A percentile compares a stretch with the other conserved stretches of the same genome.
phyloP scores from a whole-genome alignment of 768 basidiomycete genomes.

The Pleurotus giganteus region DNA sequence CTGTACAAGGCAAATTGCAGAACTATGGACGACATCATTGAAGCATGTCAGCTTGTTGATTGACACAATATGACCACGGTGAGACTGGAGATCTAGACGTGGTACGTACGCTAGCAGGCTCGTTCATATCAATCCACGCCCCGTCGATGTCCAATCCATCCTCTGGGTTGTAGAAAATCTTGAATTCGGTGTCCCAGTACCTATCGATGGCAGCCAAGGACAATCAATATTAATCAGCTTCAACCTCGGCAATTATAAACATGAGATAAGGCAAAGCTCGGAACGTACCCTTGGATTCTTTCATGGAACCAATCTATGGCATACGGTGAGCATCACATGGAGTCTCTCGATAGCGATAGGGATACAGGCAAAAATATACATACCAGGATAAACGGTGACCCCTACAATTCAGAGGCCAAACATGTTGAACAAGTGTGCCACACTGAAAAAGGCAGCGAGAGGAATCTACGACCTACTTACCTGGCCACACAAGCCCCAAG shows the following conservation, averaged over 20 bases:
- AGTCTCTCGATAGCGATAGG: background rate
- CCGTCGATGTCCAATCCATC: constrained; percentile 66
- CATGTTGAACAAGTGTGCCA: too few relatives aligned
- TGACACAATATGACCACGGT: background rate
- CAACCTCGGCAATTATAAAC: background rate
- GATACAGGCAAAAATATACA: background rate
- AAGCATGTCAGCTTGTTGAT: background rate
- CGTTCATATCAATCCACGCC: constrained; percentile 78
- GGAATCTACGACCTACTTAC: too few relatives aligned
- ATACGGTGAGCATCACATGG: background rate
- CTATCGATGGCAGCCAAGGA: too few relatives aligned
- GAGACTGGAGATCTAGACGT: background rate
- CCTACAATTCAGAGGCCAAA: constrained; percentile 33
- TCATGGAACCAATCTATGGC: constrained; percentile 59
- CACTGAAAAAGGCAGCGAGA: too few relatives aligned
- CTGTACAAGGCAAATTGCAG: constrained; percentile 57
- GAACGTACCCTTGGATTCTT: constrained; percentile 43
- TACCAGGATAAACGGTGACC: constrained; percentile 58
- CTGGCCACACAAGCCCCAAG: constrained; percentile 65
- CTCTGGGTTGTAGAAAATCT: constrained; percentile 49
- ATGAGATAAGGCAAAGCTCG: background rate
- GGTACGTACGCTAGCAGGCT: constrained; percentile 56
- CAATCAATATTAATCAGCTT: too few relatives aligned
- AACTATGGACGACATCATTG: constrained; percentile 53
- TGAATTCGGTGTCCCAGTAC: constrained; percentile 64